phyloP scores from a whole-genome alignment of 1,139 yeast genomes.

The Saccharomycopsis crataegensis region DNA sequence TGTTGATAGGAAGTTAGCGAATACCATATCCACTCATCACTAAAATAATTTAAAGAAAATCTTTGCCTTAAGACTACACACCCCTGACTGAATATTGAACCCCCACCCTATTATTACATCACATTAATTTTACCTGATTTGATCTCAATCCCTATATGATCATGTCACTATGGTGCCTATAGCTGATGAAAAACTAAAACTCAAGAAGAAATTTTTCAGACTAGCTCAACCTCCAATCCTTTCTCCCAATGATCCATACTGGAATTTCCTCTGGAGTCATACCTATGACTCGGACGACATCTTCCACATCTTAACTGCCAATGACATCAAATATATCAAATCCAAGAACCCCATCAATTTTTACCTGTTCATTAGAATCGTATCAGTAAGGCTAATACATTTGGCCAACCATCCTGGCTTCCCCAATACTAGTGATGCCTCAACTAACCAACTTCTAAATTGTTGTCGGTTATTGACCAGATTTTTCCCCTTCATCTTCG shows the following conservation, averaged over 20 bases:
- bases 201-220: conserved; percentile 54
- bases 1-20: too few relatives aligned
- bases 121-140: too few relatives aligned
- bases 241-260: conserved; percentile 41
- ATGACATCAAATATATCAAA: conserved; percentile 54
- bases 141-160: neutral
- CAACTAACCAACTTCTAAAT: conserved; percentile 34
- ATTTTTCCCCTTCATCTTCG: conserved; percentile 63
- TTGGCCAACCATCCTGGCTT: conserved; percentile 25
- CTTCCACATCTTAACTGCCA: conserved; percentile 44
- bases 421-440: conserved; percentile 25
- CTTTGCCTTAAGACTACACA: too few relatives aligned
- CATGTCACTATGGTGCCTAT: neutral
- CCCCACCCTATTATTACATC: too few relatives aligned
- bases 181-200: conserved; percentile 33
- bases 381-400: conserved; percentile 31
- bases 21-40: too few relatives aligned
- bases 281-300: conserved; percentile 47
- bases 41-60: too few relatives aligned
- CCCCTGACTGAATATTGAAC: too few relatives aligned
- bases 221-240: conserved; percentile 50
- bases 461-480: conserved; percentile 62
- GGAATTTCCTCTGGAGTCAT: conserved; percentile 45
- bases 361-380: conserved; percentile 41
- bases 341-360: conserved; percentile 49